Evolutionary conservation across 2,329 filamentous ascomycete species (phyloP), one percentile per base, ranked within the genome.

Genomic region (Ophioceras dolichostomum): DNA sequence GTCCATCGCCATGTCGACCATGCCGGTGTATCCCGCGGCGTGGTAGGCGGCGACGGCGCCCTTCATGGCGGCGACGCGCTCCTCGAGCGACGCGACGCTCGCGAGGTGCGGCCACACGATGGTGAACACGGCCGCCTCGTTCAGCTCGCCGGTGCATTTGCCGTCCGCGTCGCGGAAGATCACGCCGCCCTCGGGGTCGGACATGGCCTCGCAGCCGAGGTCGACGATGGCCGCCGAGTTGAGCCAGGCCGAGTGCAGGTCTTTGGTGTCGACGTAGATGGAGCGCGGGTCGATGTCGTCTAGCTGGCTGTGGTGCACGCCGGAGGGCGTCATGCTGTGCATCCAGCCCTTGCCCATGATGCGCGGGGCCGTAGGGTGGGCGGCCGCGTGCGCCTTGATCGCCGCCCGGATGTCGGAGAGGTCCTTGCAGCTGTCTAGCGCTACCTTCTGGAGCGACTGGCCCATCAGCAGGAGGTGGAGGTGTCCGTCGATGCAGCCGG

Each of bases 1-100:
- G 44, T 76, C 68, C 67, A 75, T 70, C 4, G 70, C 70, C 70
- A 76, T 73, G 41, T 76, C 70, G 9, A 74, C 56, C 29, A 70
- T 50, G 2, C 70, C 68, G 2, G 71, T 74, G 45, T 69, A 72
- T 3, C 70, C 70, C 1, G 59, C 59, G 2, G 57, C 54, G 41
- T 61, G 63, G 44, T 73, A 74, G 9, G 64, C 62, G 1, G 54
- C 44, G 19, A 74, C 58, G 0, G 68, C 70, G 1, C 57, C 59
- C 32, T 49, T 50, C 19, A 75, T 49, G 2, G 67, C 62, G 3
- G 52, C 56, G 10, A 62, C 50, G 37, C 70, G 65, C 43, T 73
- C 67, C 14, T 63, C 59, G 41, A 68, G 55, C 5, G 60, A 58
- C 1, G 68, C 59, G 3, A 67, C 61, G 13, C 53, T 52, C 7